Percentiles rank a stretch among this genome's conserved stretches.
These are phyloP conservation scores for Neocatenulostroma microsporum DNA, from an alignment of 2,329 filamentous ascomycete species.

Conservation along the genomic window DNA sequence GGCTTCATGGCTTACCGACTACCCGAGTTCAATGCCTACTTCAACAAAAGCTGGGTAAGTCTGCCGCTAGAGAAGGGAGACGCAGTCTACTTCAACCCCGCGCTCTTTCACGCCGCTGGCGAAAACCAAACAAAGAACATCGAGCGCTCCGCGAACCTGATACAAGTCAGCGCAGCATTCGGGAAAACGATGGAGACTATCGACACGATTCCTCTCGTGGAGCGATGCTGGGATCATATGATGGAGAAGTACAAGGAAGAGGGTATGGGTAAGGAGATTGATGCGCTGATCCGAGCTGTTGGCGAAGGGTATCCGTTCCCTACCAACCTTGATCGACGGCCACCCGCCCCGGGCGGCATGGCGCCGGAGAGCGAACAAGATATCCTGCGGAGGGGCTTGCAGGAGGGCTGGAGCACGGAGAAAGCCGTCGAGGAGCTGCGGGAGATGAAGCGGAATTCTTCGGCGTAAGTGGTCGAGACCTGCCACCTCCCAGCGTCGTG, in stretches of 20 bases:
- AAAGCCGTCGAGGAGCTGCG: too few species aligned
- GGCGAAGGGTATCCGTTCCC: conserved; percentile 56
- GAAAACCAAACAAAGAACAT: conserved; percentile 46
- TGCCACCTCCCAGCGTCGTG: too few species aligned
- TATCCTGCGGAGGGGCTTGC: conserved; percentile 40
- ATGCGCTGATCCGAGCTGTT: conserved; percentile 44
- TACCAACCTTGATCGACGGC: conserved; percentile 52
- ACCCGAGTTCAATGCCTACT: conserved; percentile 48
- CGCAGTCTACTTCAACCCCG: conserved; percentile 57
- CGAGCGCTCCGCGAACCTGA: conserved; percentile 51
- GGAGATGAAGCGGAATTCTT: too few species aligned
- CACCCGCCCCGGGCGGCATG: conserved; percentile 51
- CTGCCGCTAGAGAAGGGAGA: conserved; percentile 50
- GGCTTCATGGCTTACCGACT: conserved; percentile 53
- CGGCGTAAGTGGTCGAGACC: too few species aligned
- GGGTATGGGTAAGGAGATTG: conserved; percentile 37
- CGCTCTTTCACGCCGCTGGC: conserved; percentile 56
- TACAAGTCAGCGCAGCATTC: conserved; percentile 56
- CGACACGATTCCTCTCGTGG: conserved; percentile 44
- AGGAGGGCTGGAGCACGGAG: conserved; percentile 34
- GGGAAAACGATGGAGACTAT: conserved; percentile 58
- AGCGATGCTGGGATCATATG: conserved; percentile 39
- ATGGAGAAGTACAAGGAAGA: conserved; percentile 26
- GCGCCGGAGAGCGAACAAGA: conserved; percentile 54
- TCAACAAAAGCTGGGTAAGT: conserved; percentile 46